These are phyloP conservation scores for Gymnopilus junonius DNA, from an alignment of 768 basidiomycete genomes.

Conservation along the genomic window DNA sequence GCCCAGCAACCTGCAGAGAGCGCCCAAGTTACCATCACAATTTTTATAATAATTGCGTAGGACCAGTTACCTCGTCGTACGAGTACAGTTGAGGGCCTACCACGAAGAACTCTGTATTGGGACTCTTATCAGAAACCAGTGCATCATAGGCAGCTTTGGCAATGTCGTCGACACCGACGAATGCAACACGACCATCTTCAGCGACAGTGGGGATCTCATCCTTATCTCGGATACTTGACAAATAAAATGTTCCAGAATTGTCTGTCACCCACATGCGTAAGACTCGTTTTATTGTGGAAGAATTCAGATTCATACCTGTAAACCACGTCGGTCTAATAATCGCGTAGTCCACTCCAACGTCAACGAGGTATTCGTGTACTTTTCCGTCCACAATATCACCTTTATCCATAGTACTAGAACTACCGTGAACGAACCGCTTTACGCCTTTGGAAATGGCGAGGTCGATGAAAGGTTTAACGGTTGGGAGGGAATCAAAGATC, in stretches of 20 bases:
- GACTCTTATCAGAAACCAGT: slow-evolving; percentile 25
- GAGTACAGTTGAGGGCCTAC: slow-evolving; percentile 36
- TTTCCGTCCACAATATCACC: slow-evolving; percentile 31
- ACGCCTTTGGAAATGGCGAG: slow-evolving; percentile 35
- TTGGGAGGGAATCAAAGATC: slow-evolving; percentile 13
- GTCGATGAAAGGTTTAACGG: slow-evolving; percentile 32
- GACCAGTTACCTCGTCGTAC: slow-evolving; percentile 32
- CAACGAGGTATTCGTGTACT: slow-evolving; percentile 38
- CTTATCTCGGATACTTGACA: slow-evolving; percentile 25
- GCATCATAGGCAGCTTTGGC: slow-evolving; percentile 36
- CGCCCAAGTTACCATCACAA: not conserved
- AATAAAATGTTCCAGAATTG: slow-evolving; percentile 29
- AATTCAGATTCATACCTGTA: slow-evolving; percentile 28
- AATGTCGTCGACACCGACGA: slow-evolving; percentile 37
- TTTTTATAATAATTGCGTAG: not conserved
- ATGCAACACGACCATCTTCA: slow-evolving; percentile 31
- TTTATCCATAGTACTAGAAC: slow-evolving; percentile 25
- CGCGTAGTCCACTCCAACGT: slow-evolving; percentile 35
- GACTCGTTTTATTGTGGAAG: not conserved
- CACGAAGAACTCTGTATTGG: slow-evolving; percentile 31
- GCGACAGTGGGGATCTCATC: slow-evolving; percentile 30
- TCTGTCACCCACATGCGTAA: slow-evolving; percentile 23
- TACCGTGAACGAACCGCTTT: slow-evolving; percentile 37
- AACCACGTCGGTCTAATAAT: slow-evolving; percentile 44
- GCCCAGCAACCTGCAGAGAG: slow-evolving; percentile 25